Base-by-base conservation (phyloP, 75 land plant genomes). In the Picea sitchensis region DNA sequence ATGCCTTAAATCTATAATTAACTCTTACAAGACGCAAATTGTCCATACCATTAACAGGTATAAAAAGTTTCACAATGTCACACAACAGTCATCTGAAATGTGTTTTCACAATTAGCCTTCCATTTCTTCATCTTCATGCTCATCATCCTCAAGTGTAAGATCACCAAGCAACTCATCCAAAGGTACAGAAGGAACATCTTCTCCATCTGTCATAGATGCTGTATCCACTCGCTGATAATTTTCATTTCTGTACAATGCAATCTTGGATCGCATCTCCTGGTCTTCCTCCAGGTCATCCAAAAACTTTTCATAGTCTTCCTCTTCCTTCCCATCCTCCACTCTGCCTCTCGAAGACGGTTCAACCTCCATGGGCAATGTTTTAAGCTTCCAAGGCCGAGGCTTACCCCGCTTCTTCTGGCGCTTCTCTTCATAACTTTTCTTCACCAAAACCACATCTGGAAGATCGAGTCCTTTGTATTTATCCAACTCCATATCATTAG, bases 401-500 rank as follows among this genome's bases (percentile, higher is more conserved):
- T 92, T 95, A 18, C 89, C 91, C 31, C 89, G 71, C 77, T 79
- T 90, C 85, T 72, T 89, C 58, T 73, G 90, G 31, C 92, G 85
- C 79, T 86, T 92, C 88, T 95, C 95, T 78, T 91, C 95, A 76
- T 92, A 95, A 81, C 93, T 92, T 84, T 95, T 90, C 87, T 95
- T 94, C 36, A 94, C 88, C 61, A 94, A 82, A 18, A 94, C 80
- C 18, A 81, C 91, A 18, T 94, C 88, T 0, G 93, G 97, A n/a
- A 89, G 81, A 21, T 58, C 73, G 32, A 90, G 78, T 11, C 85
- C 86, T 67, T 85, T 89, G 69, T 94, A 89, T 68, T 86, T 92
- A 4, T 94, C 95, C 58, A 94, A 71, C 68, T 91, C 94, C 47
- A 80, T 8, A 78, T 89, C 87, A 80, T 95, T 95, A 31, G 61